Base-by-base conservation (phyloP, 2,329 filamentous ascomycete genomes). In the Ceratocystis harringtonii region DNA sequence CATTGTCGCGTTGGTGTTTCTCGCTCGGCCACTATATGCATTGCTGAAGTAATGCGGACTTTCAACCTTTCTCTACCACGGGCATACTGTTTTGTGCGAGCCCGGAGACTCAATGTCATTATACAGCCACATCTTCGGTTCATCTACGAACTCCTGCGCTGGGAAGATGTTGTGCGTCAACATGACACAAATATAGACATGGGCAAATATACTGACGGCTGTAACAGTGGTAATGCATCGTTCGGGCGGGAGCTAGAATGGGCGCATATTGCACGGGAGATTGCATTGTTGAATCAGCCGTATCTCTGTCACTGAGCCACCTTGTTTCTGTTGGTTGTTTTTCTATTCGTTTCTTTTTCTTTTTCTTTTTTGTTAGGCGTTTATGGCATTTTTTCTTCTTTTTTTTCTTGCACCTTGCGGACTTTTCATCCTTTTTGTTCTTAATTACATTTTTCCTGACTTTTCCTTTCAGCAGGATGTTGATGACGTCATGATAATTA, bases 1-100 rank as follows among this genome's bases (percentile, higher is more conserved):
- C 94, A 99, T 74, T 99, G 94, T 74, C 87, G 94, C 19, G 94
- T 99, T 6, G 94, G 94, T 61, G 94, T 99, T 65, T 96, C 92
- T 62, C 84, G 94, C 63, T 96, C 90, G 68, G 94, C 94, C 12
- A 99, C 92, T 1, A 96, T 99, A 68, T 97, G 94, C 74, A 99
- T 99, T 71, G 94, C 94, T n/a, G 92, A 97, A 75, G 90, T 97
- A 44, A 99, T 99, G 94, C 85, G 87, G 44, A 80, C 87, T 30
- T 76, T 90, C 70, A 80, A 84, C 25, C 77, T 96, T 69, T 94
- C 90, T 0, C 92, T 97, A 71, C 91, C 94, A 12, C 83, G 89
- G 65, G 94, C 94, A 67, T 99, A 99, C 75, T 97, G 94, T 74
- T 97, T 92, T 74, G 94, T 99, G 45, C 86, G 94, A 41, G 94